A percentile compares a stretch with the other conserved stretches of the same genome.
These are phyloP conservation scores for Alternaria solani DNA, from an alignment of 2,329 filamentous ascomycete genomes.

Conservation along the genomic window DNA sequence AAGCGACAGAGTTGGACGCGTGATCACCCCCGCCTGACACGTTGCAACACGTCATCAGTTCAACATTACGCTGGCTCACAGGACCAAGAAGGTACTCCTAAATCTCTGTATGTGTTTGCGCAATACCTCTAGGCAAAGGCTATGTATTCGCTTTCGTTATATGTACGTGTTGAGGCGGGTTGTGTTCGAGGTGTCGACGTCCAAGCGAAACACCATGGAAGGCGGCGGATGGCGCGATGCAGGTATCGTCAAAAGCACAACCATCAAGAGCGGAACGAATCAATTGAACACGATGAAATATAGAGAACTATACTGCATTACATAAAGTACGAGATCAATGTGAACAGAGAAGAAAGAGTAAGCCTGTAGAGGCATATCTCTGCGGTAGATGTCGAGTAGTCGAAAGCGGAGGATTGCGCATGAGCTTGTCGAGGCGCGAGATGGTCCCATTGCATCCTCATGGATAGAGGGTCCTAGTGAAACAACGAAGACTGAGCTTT, in stretches of 20 bases:
- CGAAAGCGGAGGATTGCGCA: background rate
- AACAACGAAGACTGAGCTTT: background rate
- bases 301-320: background rate
- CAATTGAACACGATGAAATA: background rate
- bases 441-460: background rate
- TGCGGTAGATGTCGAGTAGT: background rate
- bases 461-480: background rate
- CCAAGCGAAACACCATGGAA: slow-evolving; percentile 5
- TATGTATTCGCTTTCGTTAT: background rate
- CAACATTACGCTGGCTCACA: background rate
- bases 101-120: background rate
- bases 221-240: background rate
- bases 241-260: slow-evolving; percentile 1
- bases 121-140: background rate
- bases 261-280: background rate
- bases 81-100: background rate
- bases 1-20: slow-evolving; percentile 10
- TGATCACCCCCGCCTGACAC: slow-evolving; percentile 22
- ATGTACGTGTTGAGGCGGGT: background rate
- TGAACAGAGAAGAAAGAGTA: background rate
- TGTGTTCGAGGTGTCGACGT: background rate
- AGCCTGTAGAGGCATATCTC: background rate
- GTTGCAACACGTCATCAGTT: slow-evolving; percentile 12
- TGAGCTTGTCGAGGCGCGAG: background rate
- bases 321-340: background rate